Conservation (phyloP, 1,139 yeast genomes). For the Zygosaccharomyces sapae region DNA sequence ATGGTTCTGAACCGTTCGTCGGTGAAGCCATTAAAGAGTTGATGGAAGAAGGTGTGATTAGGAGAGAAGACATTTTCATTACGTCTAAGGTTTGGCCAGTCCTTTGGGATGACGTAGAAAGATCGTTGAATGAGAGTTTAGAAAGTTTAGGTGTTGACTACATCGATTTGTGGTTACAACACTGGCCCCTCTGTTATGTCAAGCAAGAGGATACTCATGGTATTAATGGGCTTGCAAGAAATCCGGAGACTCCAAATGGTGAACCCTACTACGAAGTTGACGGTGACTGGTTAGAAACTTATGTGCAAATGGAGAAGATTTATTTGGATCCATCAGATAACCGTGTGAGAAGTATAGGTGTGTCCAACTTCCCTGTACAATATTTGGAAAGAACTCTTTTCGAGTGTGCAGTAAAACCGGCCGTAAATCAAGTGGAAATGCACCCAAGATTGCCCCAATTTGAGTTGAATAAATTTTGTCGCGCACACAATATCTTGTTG, state of each 20-base stretch:
- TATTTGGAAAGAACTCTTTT: slow-evolving; percentile 46
- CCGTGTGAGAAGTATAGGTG: slow-evolving; percentile 52
- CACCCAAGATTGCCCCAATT: slow-evolving; percentile 57
- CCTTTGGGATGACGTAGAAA: slow-evolving; percentile 39
- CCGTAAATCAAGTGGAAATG: slow-evolving; percentile 54
- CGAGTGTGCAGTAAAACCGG: slow-evolving; percentile 47
- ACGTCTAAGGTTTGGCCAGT: slow-evolving; percentile 61
- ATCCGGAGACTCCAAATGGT: slow-evolving; percentile 38
- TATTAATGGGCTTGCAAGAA: slow-evolving; percentile 20
- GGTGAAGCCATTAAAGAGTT: slow-evolving; percentile 51
- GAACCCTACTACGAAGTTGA: slow-evolving; percentile 44
- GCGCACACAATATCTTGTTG: slow-evolving; percentile 44
- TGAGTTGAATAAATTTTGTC: slow-evolving; percentile 45
- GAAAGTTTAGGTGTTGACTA: slow-evolving; percentile 49
- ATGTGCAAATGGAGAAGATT: slow-evolving; percentile 46
- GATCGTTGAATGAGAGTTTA: slow-evolving; percentile 40
- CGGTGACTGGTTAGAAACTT: slow-evolving; percentile 46
- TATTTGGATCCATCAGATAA: slow-evolving; percentile 39
- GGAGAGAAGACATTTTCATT: slow-evolving; percentile 54
- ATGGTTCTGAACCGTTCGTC: slow-evolving; percentile 48
- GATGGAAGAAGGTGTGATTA: slow-evolving; percentile 46
- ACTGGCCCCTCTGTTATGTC: slow-evolving; percentile 58
- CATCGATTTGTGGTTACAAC: slow-evolving; percentile 56
- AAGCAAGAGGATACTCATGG: slow-evolving; percentile 41
- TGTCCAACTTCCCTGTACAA: slow-evolving; percentile 51